These are phyloP conservation scores for Malassezia vespertilionis DNA, from an alignment of 1,284 basidiomycete species.

Conservation along the genomic window DNA sequence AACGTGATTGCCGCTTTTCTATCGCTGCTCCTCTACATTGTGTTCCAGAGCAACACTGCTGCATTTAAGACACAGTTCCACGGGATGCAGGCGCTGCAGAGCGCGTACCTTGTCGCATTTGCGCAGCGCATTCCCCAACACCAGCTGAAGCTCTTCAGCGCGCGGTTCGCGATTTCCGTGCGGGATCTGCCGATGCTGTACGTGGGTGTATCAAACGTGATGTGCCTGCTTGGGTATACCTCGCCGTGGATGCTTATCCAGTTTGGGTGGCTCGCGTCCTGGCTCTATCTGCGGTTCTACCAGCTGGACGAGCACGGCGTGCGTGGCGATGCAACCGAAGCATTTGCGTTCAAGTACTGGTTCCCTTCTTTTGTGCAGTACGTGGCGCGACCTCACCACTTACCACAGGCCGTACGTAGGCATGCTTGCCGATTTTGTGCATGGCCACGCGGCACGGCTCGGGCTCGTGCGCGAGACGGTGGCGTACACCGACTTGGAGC, in stretches of 20 bases:
- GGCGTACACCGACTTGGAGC: conserved; percentile 25
- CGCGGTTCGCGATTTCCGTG: not conserved
- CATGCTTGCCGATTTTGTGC: conserved; percentile 59
- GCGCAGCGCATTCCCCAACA: conserved; percentile 96
- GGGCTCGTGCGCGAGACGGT: conserved; percentile 58
- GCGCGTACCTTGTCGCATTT: conserved; percentile 81
- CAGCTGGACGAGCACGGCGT: conserved; percentile 61
- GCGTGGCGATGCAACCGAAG: conserved; percentile 80
- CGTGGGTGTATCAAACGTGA: conserved; percentile 75
- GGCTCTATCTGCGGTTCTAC: conserved; percentile 92
- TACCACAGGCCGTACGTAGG: conserved; percentile 59
- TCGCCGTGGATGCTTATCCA: conserved; percentile 88
- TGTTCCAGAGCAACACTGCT: conserved; percentile 28
- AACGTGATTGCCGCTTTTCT: conserved; percentile 39
- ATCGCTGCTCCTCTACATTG: conserved; percentile 28
- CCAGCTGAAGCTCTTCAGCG: conserved; percentile 74
- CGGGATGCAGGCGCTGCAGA: conserved; percentile 83
- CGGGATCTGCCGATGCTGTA: conserved; percentile 81
- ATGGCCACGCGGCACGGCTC: conserved; percentile 56
- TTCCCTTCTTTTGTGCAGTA: conserved; percentile 76
- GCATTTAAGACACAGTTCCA: conserved; percentile 72
- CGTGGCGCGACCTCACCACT: too few relatives aligned
- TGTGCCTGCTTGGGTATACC: conserved; percentile 76
- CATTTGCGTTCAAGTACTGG: conserved; percentile 89
- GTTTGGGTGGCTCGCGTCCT: conserved; percentile 91